A percentile compares a stretch with the other conserved stretches of the same genome.
Evolutionary conservation across 345 rosid genomes (phyloP).

Genomic region (Rhodamnia rubescens): DNA sequence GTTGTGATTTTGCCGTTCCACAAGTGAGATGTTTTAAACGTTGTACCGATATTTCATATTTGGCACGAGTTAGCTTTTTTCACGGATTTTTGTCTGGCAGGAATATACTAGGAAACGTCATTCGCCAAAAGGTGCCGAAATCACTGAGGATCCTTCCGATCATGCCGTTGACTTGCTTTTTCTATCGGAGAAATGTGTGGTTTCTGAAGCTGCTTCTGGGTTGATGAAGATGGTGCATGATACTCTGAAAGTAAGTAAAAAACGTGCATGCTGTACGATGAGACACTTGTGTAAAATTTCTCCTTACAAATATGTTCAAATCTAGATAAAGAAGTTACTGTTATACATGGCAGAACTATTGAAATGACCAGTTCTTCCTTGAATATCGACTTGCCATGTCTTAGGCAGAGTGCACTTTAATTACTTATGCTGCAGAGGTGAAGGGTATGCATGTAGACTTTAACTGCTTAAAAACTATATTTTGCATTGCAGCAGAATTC

Average conservation of each 20-base stretch:
- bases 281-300: not conserved
- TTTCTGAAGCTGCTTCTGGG: conserved; percentile 76
- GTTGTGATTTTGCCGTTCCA: conserved; percentile 65
- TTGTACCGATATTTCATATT: not conserved
- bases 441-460: not conserved
- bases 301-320: not conserved
- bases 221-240: conserved; percentile 78
- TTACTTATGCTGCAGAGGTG: not conserved
- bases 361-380: not conserved
- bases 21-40: conserved; percentile 33
- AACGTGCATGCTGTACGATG: not conserved
- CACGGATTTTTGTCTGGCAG: conserved; percentile 20
- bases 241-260: conserved; percentile 52
- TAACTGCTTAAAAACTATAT: not conserved
- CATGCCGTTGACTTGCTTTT: conserved; percentile 66
- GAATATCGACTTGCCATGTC: not conserved
- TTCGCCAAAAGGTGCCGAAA: conserved; percentile 17
- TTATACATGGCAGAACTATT: not conserved
- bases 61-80: not conserved
- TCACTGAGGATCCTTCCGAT: conserved; percentile 22
- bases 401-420: not conserved
- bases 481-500: not conserved
- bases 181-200: conserved; percentile 65
- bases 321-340: not conserved
- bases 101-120: conserved; percentile 27